Conservation (phyloP, 352 stramenopile species). For the Pythium pyrilobum region DNA sequence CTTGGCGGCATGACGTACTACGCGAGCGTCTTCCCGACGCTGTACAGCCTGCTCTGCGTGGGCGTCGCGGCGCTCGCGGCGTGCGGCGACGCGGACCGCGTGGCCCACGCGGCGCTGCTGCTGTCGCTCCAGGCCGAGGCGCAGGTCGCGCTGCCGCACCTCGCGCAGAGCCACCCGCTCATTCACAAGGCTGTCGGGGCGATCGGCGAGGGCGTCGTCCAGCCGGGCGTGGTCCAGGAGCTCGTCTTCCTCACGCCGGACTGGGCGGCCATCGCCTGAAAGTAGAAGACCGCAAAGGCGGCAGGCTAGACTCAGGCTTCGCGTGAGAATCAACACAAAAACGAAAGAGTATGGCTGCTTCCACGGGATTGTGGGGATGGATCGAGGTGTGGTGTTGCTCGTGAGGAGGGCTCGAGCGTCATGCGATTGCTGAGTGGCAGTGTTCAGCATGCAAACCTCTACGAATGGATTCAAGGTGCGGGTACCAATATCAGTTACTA, state of each 20-base stretch:
- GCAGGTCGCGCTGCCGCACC: neutral
- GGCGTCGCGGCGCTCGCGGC: slow-evolving; percentile 32
- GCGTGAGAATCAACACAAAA: neutral
- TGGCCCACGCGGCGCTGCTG: neutral
- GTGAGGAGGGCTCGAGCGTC: too few species aligned
- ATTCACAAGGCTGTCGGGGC: slow-evolving; percentile 1
- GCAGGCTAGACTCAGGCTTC: neutral
- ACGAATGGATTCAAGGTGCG: too few species aligned
- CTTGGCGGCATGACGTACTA: slow-evolving; percentile 67
- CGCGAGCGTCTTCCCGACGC: slow-evolving; percentile 48
- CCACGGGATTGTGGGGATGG: too few species aligned
- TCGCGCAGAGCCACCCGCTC: slow-evolving; percentile 7
- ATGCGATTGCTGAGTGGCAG: too few species aligned
- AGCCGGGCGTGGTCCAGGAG: neutral
- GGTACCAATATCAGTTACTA: too few species aligned
- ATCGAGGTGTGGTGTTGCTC: too few species aligned
- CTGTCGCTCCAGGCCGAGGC: neutral
- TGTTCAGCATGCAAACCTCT: too few species aligned
- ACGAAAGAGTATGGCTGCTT: too few species aligned
- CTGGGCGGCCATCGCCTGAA: slow-evolving; percentile 3
- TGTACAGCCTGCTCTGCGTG: slow-evolving; percentile 41
- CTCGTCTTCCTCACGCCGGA: slow-evolving; percentile 11
- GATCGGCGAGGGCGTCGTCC: neutral
- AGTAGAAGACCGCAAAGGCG: neutral
- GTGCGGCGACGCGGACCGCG: slow-evolving; percentile 1